Percentiles rank a stretch among this genome's conserved stretches.
phyloP scores from a whole-genome alignment of 352 stramenopile species.

The Pythium diclinum region DNA sequence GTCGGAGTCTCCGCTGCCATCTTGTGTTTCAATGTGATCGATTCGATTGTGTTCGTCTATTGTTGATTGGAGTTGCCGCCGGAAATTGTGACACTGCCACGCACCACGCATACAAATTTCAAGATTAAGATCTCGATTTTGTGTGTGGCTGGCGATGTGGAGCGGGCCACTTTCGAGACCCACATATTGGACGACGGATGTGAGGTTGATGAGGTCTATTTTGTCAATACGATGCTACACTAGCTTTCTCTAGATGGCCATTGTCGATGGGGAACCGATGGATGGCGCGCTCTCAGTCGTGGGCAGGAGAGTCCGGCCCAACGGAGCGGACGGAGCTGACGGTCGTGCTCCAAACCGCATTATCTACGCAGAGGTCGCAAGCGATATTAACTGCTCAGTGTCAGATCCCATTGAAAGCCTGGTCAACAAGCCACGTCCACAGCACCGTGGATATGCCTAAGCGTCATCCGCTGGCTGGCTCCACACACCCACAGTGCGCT shows the following conservation, averaged over 20 bases:
- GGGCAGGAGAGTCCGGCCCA: background rate
- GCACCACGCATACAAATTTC: slow-evolving; percentile 44
- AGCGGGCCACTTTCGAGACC: background rate
- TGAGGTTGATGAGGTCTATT: slow-evolving; percentile 15
- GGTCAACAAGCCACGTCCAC: background rate
- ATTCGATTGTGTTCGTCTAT: slow-evolving; percentile 13
- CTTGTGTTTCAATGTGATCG: background rate
- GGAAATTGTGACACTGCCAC: slow-evolving; percentile 28
- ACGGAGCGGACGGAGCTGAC: slow-evolving; percentile 11
- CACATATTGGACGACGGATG: background rate
- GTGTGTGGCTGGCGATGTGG: background rate
- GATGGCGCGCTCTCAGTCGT: background rate
- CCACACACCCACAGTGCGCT: background rate
- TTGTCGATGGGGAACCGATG: background rate
- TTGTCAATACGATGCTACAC: slow-evolving; percentile 21
- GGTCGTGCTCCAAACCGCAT: slow-evolving; percentile 25
- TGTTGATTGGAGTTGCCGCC: slow-evolving; percentile 23
- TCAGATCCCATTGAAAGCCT: slow-evolving; percentile 40
- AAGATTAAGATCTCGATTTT: slow-evolving; percentile 27
- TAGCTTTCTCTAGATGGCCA: slow-evolving; percentile 12
- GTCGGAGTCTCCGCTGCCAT: slow-evolving; percentile 4
- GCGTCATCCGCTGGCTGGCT: slow-evolving; percentile 3
- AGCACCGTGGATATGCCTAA: background rate
- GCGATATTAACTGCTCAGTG: slow-evolving; percentile 81
- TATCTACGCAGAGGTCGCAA: slow-evolving; percentile 60